phyloP scores from a whole-genome alignment of 768 basidiomycete species.

The Exidia glandulosa region DNA sequence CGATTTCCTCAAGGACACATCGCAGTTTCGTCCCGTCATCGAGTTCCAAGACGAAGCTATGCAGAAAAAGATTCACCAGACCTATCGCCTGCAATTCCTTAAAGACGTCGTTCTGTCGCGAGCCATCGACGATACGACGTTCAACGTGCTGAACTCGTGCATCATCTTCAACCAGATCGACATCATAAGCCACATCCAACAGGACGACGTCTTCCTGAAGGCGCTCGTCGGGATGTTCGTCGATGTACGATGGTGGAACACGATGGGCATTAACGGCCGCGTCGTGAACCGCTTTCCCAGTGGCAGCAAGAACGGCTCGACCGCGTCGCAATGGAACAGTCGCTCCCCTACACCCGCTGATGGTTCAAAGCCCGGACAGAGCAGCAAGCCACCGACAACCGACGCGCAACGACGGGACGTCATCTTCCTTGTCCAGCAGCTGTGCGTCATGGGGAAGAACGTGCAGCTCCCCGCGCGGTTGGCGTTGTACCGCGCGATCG shows the following conservation, averaged over 20 bases:
- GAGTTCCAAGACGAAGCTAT: constrained; percentile 64
- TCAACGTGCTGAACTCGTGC: constrained; percentile 92
- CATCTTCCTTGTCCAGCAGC: constrained; percentile 79
- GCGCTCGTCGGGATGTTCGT: constrained; percentile 72
- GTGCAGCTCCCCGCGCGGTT: constrained; percentile 83
- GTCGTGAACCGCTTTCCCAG: background rate
- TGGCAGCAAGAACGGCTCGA: background rate
- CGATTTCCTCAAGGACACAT: constrained; percentile 72
- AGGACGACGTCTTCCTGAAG: constrained; percentile 60
- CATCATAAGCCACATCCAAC: constrained; percentile 84
- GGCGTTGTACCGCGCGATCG: constrained; percentile 72
- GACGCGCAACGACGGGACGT: constrained; percentile 59
- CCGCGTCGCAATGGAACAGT: background rate
- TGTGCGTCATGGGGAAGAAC: constrained; percentile 93
- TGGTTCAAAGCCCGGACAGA: background rate
- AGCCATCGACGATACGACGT: constrained; percentile 89
- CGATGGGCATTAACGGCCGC: background rate
- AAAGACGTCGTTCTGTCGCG: constrained; percentile 97
- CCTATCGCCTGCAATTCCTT: constrained; percentile 92
- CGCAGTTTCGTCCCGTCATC: constrained; percentile 86
- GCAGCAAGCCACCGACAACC: constrained; percentile 28
- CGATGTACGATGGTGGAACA: constrained; percentile 2
- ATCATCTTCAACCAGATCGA: constrained; percentile 99
- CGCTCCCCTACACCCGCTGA: background rate
- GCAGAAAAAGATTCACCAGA: constrained; percentile 88